Evolutionary conservation across 306 rosid genomes (phyloP), one percentile per base, ranked within the genome.

Genomic region (Inga leiocalycina): DNA sequence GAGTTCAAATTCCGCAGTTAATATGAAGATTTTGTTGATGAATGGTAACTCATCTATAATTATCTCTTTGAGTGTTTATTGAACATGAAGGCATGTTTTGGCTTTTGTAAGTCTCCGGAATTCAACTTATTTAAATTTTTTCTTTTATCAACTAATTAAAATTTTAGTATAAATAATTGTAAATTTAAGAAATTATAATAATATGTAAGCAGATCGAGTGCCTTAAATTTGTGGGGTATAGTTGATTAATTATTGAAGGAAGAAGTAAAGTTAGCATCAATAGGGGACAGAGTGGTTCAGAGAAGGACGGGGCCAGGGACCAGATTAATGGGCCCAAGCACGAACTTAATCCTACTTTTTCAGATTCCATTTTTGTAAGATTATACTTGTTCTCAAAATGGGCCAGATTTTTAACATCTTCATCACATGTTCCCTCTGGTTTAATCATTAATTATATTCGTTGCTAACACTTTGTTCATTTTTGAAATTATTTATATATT

Each of bases 41-140:
- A 32, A 32, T 32, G 37, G 37, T 35, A 4, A 35, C 5, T 35
- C 5, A 35, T 35, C 4, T 35, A 4, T 4, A 35, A 35, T 0
- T 35, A 3, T 35, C 37, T 35, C 37, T 32, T 32, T 35, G 4
- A 35, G 4, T 35, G 4, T 35, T 3, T 35, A 35, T 35, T 35
- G 37, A 35, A 0, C 37, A 35, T 35, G 37, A 35, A 35, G 37
- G 0, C 0, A 35, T 35, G 37, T 3, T 35, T 35, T 35, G 3
- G 0, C 37, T 5, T 3, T 3, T 0, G 2, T 35, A 3, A 35
- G 5, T 32, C 3, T 32, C 3, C 0, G 34, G 2, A 32, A 32
- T 32, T 32, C 3, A 32, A 32, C 34, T 32, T 0, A 3, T 32
- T 3, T 32, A 32, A 32, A 32, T 32, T 32, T 32, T 32, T 32